Evolutionary conservation across 805 yeast genomes (phyloP).

Genomic region (Kodamaea fukazawae): DNA sequence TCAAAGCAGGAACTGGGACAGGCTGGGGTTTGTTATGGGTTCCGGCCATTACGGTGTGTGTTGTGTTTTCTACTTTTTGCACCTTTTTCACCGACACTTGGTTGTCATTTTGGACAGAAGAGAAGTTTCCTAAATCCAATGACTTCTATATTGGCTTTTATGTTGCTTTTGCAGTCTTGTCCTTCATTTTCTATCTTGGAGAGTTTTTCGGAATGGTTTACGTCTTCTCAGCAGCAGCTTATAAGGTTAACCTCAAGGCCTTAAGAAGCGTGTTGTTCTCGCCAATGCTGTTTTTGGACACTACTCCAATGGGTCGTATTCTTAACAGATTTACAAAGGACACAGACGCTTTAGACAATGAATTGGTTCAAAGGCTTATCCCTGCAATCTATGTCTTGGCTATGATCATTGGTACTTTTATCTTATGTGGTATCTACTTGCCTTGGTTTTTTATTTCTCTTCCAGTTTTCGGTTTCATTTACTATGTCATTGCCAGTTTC

Average conservation of each 20-base stretch:
- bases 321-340: constrained; percentile 85
- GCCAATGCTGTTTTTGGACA: constrained; percentile 80
- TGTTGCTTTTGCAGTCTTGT: constrained; percentile 55
- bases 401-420: constrained; percentile 57
- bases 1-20: constrained; percentile 24
- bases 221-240: constrained; percentile 52
- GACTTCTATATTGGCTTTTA: constrained; percentile 73
- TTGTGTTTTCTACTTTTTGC: constrained; percentile 45
- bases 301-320: constrained; percentile 85
- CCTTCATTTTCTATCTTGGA: constrained; percentile 40
- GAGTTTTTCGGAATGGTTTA: constrained; percentile 48
- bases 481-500: constrained; percentile 45
- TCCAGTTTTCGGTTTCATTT: constrained; percentile 48
- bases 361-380: constrained; percentile 66
- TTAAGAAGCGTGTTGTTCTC: constrained; percentile 62
- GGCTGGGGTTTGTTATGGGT: background rate
- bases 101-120: constrained; percentile 77
- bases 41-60: constrained; percentile 10
- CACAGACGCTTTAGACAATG: constrained; percentile 79
- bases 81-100: constrained; percentile 66
- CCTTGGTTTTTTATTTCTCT: constrained; percentile 73
- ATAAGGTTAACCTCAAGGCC: constrained; percentile 57
- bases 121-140: constrained; percentile 47
- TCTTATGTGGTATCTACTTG: constrained; percentile 63
- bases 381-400: constrained; percentile 52